Percentiles rank a stretch among this genome's conserved stretches.
Conservation (phyloP, 495 filamentous ascomycete species). For the Aspergillus haitiensis region DNA sequence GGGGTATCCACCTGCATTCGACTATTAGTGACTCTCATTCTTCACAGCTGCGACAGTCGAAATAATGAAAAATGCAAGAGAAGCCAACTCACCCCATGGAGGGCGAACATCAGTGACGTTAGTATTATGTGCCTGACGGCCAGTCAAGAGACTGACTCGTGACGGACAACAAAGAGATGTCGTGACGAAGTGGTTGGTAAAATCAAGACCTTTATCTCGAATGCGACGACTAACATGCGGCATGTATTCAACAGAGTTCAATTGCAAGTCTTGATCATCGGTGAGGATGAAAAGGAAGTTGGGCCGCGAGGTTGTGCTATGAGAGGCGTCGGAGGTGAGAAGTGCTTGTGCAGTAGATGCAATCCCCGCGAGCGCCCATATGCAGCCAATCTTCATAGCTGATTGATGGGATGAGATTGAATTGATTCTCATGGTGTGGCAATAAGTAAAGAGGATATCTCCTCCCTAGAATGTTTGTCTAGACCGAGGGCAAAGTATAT, state of each 20-base stretch:
- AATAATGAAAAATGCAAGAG: not conserved
- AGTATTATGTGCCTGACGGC: constrained; percentile 69
- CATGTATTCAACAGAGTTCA: constrained; percentile 59
- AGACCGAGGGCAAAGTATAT: not conserved
- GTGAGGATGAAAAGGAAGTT: constrained; percentile 67
- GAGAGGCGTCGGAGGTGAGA: not conserved
- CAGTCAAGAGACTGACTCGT: constrained; percentile 63
- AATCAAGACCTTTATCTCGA: constrained; percentile 54
- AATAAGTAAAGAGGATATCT: not conserved
- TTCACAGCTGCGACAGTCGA: too few relatives aligned
- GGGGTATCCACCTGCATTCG: constrained; percentile 61
- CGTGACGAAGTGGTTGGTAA: constrained; percentile 60
- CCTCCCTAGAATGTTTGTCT: too few relatives aligned
- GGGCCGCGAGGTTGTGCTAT: constrained; percentile 30
- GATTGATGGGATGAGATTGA: not conserved
- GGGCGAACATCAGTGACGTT: constrained; percentile 71
- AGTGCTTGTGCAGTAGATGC: constrained; percentile 14
- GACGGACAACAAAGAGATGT: constrained; percentile 66
- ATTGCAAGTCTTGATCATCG: constrained; percentile 64
- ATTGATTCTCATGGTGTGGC: not conserved
- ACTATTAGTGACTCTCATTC: constrained; percentile 1
- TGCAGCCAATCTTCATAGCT: constrained; percentile 21
- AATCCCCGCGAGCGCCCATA: constrained; percentile 15
- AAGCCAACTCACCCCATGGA: constrained; percentile 51
- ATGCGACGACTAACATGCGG: constrained; percentile 55